These are phyloP conservation scores for Phytopythium litorale DNA, from an alignment of 352 stramenopile genomes.

Conservation along the genomic window DNA sequence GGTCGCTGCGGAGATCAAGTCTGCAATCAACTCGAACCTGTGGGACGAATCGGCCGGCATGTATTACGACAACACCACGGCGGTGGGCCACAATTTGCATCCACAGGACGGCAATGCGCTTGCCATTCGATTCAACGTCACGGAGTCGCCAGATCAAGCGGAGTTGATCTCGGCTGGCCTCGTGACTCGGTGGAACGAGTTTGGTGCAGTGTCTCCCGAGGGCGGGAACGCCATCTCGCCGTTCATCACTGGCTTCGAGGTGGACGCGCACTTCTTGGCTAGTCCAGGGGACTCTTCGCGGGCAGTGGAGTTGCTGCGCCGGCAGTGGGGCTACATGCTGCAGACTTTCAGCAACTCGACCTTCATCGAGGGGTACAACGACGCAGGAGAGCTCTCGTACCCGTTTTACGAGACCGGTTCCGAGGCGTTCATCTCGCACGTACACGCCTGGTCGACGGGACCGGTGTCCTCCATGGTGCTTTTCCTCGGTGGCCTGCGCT, in stretches of 20 bases:
- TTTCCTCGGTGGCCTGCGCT: conserved; percentile 17
- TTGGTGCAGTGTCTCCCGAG: conserved; percentile 25
- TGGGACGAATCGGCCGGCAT: conserved; percentile 21
- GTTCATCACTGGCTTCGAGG: conserved; percentile 26
- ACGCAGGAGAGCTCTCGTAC: conserved; percentile 26
- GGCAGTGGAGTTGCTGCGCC: conserved; percentile 26
- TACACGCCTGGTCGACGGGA: conserved; percentile 30
- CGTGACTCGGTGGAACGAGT: conserved; percentile 24
- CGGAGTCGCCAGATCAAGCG: conserved; percentile 15
- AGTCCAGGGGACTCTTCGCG: conserved; percentile 18
- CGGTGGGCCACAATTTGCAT: conserved; percentile 12
- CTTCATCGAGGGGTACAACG: conserved; percentile 32
- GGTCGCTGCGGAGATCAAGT: conserved; percentile 22
- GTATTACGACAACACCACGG: conserved; percentile 31
- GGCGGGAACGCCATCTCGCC: conserved; percentile 23
- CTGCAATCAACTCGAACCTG: conserved; percentile 21
- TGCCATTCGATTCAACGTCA: conserved; percentile 29
- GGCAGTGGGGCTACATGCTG: conserved; percentile 38
- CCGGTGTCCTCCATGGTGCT: conserved; percentile 22
- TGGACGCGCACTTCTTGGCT: conserved; percentile 27
- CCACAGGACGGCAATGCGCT: conserved; percentile 32
- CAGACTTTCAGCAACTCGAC: conserved; percentile 32
- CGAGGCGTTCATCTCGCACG: conserved; percentile 28
- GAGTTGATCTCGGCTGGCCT: conserved; percentile 15
- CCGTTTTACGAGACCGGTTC: conserved; percentile 29